phyloP scores from a whole-genome alignment of 352 stramenopile genomes.

The Phytophthora nicotianae region DNA sequence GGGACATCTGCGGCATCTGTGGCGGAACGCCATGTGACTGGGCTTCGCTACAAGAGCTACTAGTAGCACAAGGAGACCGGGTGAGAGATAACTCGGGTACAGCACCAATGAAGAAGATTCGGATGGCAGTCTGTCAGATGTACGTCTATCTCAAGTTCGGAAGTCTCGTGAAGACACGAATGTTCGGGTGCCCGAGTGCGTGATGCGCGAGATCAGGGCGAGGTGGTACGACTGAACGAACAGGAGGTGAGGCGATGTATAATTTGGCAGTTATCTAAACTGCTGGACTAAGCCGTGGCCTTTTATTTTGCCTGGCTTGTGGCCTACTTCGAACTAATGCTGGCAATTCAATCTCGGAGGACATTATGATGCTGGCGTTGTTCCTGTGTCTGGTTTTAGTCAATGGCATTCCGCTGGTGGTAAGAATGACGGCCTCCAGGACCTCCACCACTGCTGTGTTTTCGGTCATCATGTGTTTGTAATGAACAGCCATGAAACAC shows the following conservation, averaged over 20 bases:
- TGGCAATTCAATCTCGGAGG: background rate
- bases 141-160: constrained; percentile 4
- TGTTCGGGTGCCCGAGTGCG: constrained; percentile 7
- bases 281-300: constrained; percentile 2
- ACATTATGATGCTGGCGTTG: constrained; percentile 3
- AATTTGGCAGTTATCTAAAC: background rate
- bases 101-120: background rate
- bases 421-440: constrained; percentile 4
- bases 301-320: background rate
- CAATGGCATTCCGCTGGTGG: constrained; percentile 9
- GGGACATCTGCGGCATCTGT: no score
- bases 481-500: constrained; percentile 11
- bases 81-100: no score
- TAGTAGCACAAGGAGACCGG: no score
- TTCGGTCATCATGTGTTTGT: constrained; percentile 17
- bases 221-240: constrained; percentile 3
- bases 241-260: background rate
- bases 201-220: constrained; percentile 1
- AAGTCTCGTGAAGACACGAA: background rate
- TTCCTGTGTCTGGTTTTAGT: constrained; percentile 2
- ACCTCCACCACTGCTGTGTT: constrained; percentile 5
- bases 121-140: background rate
- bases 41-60: no score
- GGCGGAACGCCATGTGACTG: no score
- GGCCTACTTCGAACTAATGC: background rate